Percentiles rank a stretch among this genome's conserved stretches.
phyloP scores from a whole-genome alignment of 257 asterid genomes.

The Ocimum tenuiflorum region DNA sequence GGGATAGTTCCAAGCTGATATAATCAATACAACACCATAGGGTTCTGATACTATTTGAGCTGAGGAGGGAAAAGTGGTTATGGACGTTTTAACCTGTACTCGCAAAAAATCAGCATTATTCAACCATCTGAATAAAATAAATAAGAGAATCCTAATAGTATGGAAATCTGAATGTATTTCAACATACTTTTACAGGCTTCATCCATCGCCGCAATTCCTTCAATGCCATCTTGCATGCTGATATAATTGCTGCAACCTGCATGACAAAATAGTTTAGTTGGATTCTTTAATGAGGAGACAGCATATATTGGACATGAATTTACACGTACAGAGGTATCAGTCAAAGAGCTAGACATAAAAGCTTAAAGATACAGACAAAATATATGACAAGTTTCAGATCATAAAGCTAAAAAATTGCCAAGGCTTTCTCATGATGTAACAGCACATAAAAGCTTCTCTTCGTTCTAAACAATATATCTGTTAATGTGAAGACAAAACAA shows the following conservation, averaged over 20 bases:
- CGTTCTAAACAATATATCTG: neutral
- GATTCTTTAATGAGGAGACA: neutral
- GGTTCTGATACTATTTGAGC: constrained; percentile 86
- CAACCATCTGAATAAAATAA: neutral
- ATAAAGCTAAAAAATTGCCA: neutral
- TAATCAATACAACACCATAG: constrained; percentile 62
- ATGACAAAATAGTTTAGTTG: neutral
- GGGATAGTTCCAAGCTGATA: constrained; percentile 96
- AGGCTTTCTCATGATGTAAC: neutral
- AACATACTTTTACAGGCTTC: constrained; percentile 68
- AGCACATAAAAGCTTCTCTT: neutral
- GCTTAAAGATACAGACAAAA: neutral
- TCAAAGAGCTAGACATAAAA: neutral
- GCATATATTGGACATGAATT: neutral
- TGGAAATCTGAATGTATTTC: neutral
- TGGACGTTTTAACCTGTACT: constrained; percentile 60
- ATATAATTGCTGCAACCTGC: constrained; percentile 43
- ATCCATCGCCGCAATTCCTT: constrained; percentile 64
- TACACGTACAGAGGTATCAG: neutral
- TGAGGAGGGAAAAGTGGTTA: constrained; percentile 66
- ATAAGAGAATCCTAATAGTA: neutral
- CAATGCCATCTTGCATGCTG: constrained; percentile 53
- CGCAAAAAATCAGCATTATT: neutral
- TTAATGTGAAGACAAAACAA: neutral
- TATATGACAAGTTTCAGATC: neutral